Percentiles rank a stretch among this genome's conserved stretches.
Evolutionary conservation across 2,329 filamentous ascomycete genomes (phyloP).

Genomic region (Verticillium longisporum): DNA sequence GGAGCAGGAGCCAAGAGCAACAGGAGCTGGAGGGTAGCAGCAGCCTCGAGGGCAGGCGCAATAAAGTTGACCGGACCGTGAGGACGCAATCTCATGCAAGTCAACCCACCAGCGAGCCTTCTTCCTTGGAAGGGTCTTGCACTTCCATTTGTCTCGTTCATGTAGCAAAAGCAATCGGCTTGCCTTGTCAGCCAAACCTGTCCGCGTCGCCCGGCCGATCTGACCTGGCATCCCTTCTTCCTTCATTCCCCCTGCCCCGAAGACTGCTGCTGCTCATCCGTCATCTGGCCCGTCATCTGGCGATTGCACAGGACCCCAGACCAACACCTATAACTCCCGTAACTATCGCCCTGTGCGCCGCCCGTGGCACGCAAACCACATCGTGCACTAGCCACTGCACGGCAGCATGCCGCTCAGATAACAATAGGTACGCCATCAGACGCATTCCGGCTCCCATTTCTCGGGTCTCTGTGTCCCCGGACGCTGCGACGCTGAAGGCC

Average conservation of each 20-base stretch:
- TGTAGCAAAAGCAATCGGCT: not conserved
- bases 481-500: not conserved
- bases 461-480: not conserved
- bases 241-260: not conserved
- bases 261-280: not conserved
- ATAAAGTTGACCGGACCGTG: not conserved
- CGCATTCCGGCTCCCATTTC: not conserved
- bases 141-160: not conserved
- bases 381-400: not conserved
- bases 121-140: not conserved
- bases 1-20: no score
- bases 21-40: no score
- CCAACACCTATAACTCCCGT: not conserved
- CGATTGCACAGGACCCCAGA: not conserved
- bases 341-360: not conserved
- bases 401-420: slow-evolving; percentile 11
- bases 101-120: not conserved
- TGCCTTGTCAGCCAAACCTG: not conserved
- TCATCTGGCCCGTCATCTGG: not conserved
- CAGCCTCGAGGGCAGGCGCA: not conserved
- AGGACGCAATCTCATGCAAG: not conserved
- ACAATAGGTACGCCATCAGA: slow-evolving; percentile 5
- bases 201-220: not conserved
- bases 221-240: not conserved
- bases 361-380: not conserved